phyloP scores from a whole-genome alignment of 371 early-diverging fungal genomes.

The Mucor sp. region DNA sequence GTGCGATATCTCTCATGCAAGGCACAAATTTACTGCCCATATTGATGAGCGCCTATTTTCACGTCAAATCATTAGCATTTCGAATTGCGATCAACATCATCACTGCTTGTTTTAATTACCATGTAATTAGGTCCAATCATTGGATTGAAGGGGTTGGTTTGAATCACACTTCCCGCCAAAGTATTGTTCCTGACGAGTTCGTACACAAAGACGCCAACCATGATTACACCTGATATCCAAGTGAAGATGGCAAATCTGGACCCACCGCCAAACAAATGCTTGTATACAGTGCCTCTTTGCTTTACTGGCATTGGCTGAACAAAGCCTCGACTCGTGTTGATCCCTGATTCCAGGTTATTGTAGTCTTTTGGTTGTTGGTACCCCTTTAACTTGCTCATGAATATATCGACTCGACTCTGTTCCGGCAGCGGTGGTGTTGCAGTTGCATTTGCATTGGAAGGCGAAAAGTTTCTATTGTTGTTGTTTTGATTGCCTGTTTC shows the following conservation, averaged over 20 bases:
- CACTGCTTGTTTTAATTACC: conserved; percentile 9
- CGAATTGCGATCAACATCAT: background rate
- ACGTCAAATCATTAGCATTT: background rate
- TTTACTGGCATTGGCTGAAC: background rate
- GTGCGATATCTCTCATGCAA: conserved; percentile 44
- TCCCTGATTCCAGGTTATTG: background rate
- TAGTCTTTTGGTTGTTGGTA: conserved; percentile 2
- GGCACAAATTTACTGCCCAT: conserved; percentile 55
- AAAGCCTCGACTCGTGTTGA: background rate
- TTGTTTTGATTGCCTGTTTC: background rate
- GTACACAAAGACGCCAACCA: conserved; percentile 46
- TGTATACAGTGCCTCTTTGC: conserved; percentile 7
- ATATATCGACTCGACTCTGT: conserved; percentile 12
- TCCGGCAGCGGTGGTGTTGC: conserved; percentile 1
- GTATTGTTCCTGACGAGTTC: conserved; percentile 42
- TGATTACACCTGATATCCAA: conserved; percentile 39
- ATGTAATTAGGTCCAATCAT: conserved; percentile 55
- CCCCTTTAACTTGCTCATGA: conserved; percentile 14
- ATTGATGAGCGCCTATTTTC: conserved; percentile 33
- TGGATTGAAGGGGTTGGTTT: conserved; percentile 46
- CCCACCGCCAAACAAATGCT: conserved; percentile 10
- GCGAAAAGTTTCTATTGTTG: background rate
- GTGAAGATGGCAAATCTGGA: conserved; percentile 38
- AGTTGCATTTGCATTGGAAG: background rate
- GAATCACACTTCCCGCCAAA: conserved; percentile 16